Percentiles rank a stretch among this genome's conserved stretches.
Evolutionary conservation across 2,329 filamentous ascomycete species (phyloP).

Genomic region (Aphanoascus verrucosus): DNA sequence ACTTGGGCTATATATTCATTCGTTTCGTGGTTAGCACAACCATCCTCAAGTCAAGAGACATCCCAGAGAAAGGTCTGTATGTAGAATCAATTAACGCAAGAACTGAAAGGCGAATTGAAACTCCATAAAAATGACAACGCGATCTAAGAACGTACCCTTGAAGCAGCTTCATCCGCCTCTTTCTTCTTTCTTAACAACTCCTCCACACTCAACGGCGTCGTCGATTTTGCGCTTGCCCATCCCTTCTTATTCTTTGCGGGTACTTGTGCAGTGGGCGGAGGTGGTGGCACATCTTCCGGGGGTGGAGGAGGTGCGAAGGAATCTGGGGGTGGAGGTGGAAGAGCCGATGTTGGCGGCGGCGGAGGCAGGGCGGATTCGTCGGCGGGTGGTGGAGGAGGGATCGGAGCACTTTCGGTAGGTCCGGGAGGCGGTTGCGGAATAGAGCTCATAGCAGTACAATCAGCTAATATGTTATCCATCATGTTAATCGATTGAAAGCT

Average conservation of each 20-base stretch:
- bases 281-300: slow-evolving; percentile 34
- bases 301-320: slow-evolving; percentile 32
- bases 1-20: slow-evolving; percentile 53
- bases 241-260: slow-evolving; percentile 43
- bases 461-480: slow-evolving; percentile 29
- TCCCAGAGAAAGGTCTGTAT: not conserved
- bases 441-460: slow-evolving; percentile 19
- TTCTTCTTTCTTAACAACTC: slow-evolving; percentile 77
- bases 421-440: slow-evolving; percentile 30
- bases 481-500: slow-evolving; percentile 7
- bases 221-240: slow-evolving; percentile 35
- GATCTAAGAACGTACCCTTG: slow-evolving; percentile 47
- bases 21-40: slow-evolving; percentile 16
- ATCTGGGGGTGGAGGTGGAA: slow-evolving; percentile 30
- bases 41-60: slow-evolving; percentile 12
- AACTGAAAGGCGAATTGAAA: not conserved
- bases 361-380: slow-evolving; percentile 32
- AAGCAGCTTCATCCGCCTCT: slow-evolving; percentile 69
- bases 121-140: not conserved
- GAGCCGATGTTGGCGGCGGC: slow-evolving; percentile 29
- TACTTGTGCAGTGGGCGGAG: slow-evolving; percentile 26
- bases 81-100: not conserved
- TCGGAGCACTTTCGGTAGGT: slow-evolving; percentile 28
- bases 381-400: slow-evolving; percentile 34
- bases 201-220: slow-evolving; percentile 64